Evolutionary conservation across 768 basidiomycete species (phyloP).

Genomic region (Lyophyllum decastes): DNA sequence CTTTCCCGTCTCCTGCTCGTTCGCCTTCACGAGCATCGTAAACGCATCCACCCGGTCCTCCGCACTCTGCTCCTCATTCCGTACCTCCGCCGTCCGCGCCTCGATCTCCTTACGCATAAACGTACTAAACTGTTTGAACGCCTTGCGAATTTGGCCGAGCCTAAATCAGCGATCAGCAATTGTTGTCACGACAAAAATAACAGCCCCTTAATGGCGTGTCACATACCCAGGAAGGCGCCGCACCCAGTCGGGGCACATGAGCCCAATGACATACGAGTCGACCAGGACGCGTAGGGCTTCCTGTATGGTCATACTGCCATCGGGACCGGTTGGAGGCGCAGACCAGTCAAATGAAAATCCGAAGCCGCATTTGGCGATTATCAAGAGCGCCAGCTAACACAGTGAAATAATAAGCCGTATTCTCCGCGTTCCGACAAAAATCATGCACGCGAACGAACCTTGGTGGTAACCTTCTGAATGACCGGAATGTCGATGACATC

Average conservation of each 20-base stretch:
- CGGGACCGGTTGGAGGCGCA: conserved; percentile 31
- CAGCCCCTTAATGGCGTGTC: too few relatives aligned
- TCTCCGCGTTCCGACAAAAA: neutral
- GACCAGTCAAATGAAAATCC: conserved; percentile 33
- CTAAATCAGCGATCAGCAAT: conserved; percentile 14
- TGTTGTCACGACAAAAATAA: neutral
- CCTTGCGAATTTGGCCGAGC: conserved; percentile 26
- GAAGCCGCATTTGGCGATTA: conserved; percentile 42
- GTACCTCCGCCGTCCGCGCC: conserved; percentile 29
- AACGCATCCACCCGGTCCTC: conserved; percentile 32
- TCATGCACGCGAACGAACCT: conserved; percentile 14
- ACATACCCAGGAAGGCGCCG: conserved; percentile 15
- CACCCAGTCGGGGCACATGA: neutral
- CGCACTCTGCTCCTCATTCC: neutral
- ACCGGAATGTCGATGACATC: conserved; percentile 17
- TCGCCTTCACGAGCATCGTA: conserved; percentile 45
- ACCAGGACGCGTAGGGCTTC: conserved; percentile 34
- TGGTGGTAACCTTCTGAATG: neutral
- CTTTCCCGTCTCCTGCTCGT: conserved; percentile 42
- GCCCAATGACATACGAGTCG: conserved; percentile 20
- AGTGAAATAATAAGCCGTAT: conserved; percentile 6
- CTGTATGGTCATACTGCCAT: conserved; percentile 38
- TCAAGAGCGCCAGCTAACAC: conserved; percentile 42
- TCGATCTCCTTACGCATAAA: conserved; percentile 41
- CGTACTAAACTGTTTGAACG: conserved; percentile 25